These are phyloP conservation scores for Yamadazyma songkhlaensis DNA, from an alignment of 1,139 yeast species.

Conservation along the genomic window DNA sequence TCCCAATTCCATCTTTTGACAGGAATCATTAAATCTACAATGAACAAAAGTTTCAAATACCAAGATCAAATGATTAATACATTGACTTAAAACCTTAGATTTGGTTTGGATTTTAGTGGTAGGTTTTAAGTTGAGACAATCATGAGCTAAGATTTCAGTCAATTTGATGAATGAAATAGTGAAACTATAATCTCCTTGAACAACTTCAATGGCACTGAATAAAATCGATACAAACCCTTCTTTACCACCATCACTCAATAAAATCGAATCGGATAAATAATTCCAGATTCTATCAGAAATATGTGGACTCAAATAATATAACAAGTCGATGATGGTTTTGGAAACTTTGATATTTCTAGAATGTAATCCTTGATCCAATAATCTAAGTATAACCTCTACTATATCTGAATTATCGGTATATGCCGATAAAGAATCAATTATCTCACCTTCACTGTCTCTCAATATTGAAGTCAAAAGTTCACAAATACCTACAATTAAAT, in stretches of 20 bases:
- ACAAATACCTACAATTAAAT: constrained; percentile 46
- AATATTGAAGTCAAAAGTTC: constrained; percentile 51
- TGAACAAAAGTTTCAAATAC: constrained; percentile 72
- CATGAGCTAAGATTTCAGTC: constrained; percentile 50
- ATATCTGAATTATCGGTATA: constrained; percentile 68
- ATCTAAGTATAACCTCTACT: constrained; percentile 60
- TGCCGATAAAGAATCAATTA: constrained; percentile 53
- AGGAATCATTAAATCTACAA: constrained; percentile 60
- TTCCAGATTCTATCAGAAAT: constrained; percentile 78
- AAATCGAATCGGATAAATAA: constrained; percentile 62
- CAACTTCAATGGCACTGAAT: constrained; percentile 72
- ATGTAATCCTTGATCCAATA: constrained; percentile 68
- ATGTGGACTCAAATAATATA: constrained; percentile 46
- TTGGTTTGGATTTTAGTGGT: constrained; percentile 17
- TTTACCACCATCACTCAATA: constrained; percentile 63
- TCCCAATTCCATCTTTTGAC: constrained; percentile 65
- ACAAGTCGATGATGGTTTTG: constrained; percentile 47
- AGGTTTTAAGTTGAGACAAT: constrained; percentile 45
- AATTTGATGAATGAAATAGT: constrained; percentile 59
- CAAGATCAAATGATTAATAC: constrained; percentile 55
- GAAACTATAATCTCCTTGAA: constrained; percentile 63
- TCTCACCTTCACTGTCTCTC: constrained; percentile 33
- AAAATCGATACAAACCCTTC: constrained; percentile 66
- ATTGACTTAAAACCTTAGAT: constrained; percentile 53
- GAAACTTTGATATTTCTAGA: constrained; percentile 49